Conservation (phyloP, 1,139 yeast genomes). For the Candida gigantensis region DNA sequence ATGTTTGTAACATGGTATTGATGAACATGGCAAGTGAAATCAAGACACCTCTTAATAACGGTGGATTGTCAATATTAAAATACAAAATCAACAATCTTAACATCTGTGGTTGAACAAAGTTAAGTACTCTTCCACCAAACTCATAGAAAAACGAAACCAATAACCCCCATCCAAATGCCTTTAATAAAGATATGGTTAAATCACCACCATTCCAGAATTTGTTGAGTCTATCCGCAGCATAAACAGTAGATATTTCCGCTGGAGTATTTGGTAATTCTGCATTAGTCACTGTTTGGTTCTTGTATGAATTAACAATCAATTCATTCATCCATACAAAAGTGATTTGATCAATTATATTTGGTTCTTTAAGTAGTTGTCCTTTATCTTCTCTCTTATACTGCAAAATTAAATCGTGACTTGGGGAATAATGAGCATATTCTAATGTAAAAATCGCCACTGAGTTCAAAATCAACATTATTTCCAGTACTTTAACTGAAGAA, state of each 20-base stretch:
- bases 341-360: constrained; percentile 50
- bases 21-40: constrained; percentile 53
- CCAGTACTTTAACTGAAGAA: constrained; percentile 17
- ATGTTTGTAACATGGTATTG: constrained; percentile 46
- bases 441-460: constrained; percentile 23
- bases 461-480: constrained; percentile 20
- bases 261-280: constrained; percentile 61
- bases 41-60: constrained; percentile 52
- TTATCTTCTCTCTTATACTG: constrained; percentile 17
- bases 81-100: constrained; percentile 47
- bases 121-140: constrained; percentile 43
- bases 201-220: constrained; percentile 32
- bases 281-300: constrained; percentile 46
- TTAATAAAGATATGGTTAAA: constrained; percentile 42
- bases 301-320: constrained; percentile 50
- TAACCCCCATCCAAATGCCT: constrained; percentile 51
- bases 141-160: constrained; percentile 46
- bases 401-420: constrained; percentile 25
- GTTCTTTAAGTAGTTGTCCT: constrained; percentile 26
- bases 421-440: constrained; percentile 31
- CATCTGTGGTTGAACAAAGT: constrained; percentile 59
- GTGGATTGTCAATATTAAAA: constrained; percentile 41
- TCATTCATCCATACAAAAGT: constrained; percentile 68
- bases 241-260: constrained; percentile 42
- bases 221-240: constrained; percentile 19